Percentiles rank a stretch among this genome's conserved stretches.
Conservation (phyloP, 1,139 yeast genomes). For the Taiozyma onychis region DNA sequence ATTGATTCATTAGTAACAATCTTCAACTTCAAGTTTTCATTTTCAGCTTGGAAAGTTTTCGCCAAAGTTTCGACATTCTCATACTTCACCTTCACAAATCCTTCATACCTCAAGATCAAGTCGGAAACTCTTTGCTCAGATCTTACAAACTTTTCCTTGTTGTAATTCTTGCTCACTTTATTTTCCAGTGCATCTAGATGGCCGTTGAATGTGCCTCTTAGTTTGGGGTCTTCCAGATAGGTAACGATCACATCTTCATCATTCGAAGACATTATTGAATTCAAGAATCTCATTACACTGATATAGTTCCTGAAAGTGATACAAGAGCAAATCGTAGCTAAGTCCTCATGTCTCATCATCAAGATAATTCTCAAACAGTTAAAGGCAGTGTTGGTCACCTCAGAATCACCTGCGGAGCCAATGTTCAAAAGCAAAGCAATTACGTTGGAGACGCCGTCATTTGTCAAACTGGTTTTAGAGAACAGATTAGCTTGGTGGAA, state of each 20-base stretch:
- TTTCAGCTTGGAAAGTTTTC: conserved; percentile 35
- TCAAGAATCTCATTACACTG: conserved; percentile 19
- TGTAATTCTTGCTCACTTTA: conserved; percentile 15
- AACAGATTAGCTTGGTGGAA: conserved; percentile 42
- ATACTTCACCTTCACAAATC: conserved; percentile 35
- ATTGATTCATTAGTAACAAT: conserved; percentile 44
- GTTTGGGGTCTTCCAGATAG: conserved; percentile 8
- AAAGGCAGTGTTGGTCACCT: conserved; percentile 18
- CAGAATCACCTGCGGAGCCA: conserved; percentile 13
- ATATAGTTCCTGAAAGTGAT: conserved; percentile 20
- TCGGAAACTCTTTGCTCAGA: conserved; percentile 16
- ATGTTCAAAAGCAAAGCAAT: conserved; percentile 22
- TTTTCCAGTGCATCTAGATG: conserved; percentile 15
- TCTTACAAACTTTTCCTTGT: conserved; percentile 16
- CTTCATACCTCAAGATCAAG: conserved; percentile 14
- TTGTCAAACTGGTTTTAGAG: conserved; percentile 29
- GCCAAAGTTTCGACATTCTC: conserved; percentile 30
- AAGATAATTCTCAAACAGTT: conserved; percentile 26
- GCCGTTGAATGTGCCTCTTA: conserved; percentile 11
- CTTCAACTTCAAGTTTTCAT: conserved; percentile 38
- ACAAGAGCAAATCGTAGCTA: conserved; percentile 21
- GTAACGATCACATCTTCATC: conserved; percentile 27
- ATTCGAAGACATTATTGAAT: conserved; percentile 18
- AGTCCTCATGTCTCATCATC: conserved; percentile 24
- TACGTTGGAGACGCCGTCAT: conserved; percentile 30